These are phyloP conservation scores for Trichosporon ovoides DNA, from an alignment of 1,284 basidiomycete species.

Conservation along the genomic window DNA sequence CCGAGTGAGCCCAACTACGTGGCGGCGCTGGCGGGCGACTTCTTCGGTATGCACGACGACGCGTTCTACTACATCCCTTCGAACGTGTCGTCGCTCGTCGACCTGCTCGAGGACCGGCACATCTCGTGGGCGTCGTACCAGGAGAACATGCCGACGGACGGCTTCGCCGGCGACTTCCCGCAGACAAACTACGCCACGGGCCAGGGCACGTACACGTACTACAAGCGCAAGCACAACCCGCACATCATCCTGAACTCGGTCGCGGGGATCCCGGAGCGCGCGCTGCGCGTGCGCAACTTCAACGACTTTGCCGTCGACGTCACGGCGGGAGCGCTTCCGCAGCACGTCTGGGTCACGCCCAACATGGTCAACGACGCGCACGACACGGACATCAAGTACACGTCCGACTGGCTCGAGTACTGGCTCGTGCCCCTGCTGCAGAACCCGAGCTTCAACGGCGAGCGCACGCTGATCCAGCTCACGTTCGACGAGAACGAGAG, in stretches of 20 bases:
- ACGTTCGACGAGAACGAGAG: constrained; percentile 60
- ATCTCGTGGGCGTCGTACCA: constrained; percentile 52
- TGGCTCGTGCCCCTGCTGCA: constrained; percentile 57
- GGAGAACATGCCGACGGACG: constrained; percentile 60
- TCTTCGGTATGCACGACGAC: constrained; percentile 57
- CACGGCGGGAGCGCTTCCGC: constrained; percentile 55
- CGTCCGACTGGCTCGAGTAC: constrained; percentile 54
- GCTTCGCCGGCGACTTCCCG: constrained; percentile 51
- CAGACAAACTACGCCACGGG: constrained; percentile 53
- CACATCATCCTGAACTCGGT: constrained; percentile 56
- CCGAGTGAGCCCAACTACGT: constrained; percentile 26
- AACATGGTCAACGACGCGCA: constrained; percentile 58
- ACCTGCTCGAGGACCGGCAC: constrained; percentile 59
- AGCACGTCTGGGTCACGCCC: constrained; percentile 64
- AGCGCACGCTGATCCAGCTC: constrained; percentile 56
- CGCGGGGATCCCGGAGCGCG: constrained; percentile 50
- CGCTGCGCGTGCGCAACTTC: constrained; percentile 59
- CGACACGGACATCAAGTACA: constrained; percentile 58
- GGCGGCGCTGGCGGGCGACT: constrained; percentile 53
- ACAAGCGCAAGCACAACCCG: constrained; percentile 59
- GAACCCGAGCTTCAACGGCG: constrained; percentile 53
- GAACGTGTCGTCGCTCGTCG: constrained; percentile 58
- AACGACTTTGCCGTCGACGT: constrained; percentile 45
- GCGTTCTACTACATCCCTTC: constrained; percentile 33
- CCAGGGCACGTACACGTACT: constrained; percentile 47